Percentiles rank a stretch among this genome's conserved stretches.
Evolutionary conservation across 192 early-diverging fungal species (phyloP).

Genomic region (Gaertneriomyces sp.): DNA sequence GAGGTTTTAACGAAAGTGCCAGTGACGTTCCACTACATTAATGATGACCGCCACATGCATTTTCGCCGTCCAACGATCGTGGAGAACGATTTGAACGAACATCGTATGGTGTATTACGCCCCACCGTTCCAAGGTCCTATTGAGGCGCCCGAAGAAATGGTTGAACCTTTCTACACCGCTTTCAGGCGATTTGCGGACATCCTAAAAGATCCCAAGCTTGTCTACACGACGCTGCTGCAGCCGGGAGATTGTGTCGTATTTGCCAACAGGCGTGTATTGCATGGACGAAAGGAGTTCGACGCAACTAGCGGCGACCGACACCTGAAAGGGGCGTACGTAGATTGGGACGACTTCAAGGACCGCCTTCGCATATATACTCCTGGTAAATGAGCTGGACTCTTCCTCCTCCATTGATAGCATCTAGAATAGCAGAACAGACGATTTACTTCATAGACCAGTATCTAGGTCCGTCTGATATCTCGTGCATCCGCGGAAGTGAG

Average conservation of each 20-base stretch:
- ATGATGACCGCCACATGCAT: constrained; percentile 71
- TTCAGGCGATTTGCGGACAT: constrained; percentile 58
- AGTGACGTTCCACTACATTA: constrained; percentile 77
- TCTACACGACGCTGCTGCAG: constrained; percentile 58
- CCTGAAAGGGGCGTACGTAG: constrained; percentile 66
- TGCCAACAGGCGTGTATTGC: constrained; percentile 73
- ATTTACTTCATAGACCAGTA: too few relatives aligned
- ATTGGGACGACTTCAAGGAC: constrained; percentile 56
- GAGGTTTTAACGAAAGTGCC: constrained; percentile 52
- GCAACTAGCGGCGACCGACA: constrained; percentile 65
- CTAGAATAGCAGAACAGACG: too few relatives aligned
- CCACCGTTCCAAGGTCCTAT: constrained; percentile 84
- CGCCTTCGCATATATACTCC: constrained; percentile 14
- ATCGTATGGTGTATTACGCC: constrained; percentile 62
- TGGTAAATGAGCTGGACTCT: too few relatives aligned
- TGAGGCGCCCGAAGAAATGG: constrained; percentile 37
- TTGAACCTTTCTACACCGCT: constrained; percentile 61
- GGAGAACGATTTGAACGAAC: constrained; percentile 41
- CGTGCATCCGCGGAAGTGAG: too few relatives aligned
- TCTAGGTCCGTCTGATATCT: too few relatives aligned
- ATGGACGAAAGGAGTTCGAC: constrained; percentile 74
- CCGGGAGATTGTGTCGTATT: constrained; percentile 73
- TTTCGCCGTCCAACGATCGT: constrained; percentile 67
- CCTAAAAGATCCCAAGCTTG: constrained; percentile 53
- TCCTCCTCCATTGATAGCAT: too few relatives aligned